Conservation (phyloP, 2,329 filamentous ascomycete genomes). For the Myotisia sp. region DNA sequence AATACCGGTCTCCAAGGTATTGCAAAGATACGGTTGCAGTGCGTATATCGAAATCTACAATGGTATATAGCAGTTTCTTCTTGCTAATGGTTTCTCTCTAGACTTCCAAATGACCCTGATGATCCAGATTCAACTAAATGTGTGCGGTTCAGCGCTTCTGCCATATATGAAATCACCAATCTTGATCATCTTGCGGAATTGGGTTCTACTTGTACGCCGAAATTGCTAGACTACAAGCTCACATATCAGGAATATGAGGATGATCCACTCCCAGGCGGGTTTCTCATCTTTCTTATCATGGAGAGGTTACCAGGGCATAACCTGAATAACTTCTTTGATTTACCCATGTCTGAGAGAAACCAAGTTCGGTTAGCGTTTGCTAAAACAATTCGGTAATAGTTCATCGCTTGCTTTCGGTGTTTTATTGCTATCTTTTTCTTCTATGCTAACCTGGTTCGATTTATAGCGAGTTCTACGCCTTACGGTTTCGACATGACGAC, state of each 20-base stretch:
- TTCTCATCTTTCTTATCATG: constrained; percentile 8
- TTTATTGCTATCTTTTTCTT: not conserved
- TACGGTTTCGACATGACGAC: constrained; percentile 9
- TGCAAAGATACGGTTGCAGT: constrained; percentile 12
- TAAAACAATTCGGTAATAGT: constrained; percentile 9
- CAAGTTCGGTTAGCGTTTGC: constrained; percentile 11
- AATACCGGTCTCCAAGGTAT: constrained; percentile 9
- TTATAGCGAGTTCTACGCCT: constrained; percentile 11
- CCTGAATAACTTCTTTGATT: constrained; percentile 8
- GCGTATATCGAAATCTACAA: too few species aligned
- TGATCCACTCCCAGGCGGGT: constrained; percentile 8
- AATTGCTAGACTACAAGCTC: constrained; percentile 1
- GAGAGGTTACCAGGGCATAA: constrained; percentile 11
- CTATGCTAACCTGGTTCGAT: too few species aligned
- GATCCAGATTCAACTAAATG: not conserved
- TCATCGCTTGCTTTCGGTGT: not conserved
- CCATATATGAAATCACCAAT: not conserved
- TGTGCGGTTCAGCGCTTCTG: not conserved
- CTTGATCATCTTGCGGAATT: not conserved
- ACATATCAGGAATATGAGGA: constrained; percentile 4
- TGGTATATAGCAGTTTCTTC: too few species aligned
- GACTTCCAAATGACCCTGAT: constrained; percentile 3
- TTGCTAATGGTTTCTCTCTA: not conserved
- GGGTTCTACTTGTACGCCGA: constrained; percentile 1
- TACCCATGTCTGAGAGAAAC: constrained; percentile 11